Conservation (phyloP, 352 stramenopile genomes). For the Albugo candida region DNA sequence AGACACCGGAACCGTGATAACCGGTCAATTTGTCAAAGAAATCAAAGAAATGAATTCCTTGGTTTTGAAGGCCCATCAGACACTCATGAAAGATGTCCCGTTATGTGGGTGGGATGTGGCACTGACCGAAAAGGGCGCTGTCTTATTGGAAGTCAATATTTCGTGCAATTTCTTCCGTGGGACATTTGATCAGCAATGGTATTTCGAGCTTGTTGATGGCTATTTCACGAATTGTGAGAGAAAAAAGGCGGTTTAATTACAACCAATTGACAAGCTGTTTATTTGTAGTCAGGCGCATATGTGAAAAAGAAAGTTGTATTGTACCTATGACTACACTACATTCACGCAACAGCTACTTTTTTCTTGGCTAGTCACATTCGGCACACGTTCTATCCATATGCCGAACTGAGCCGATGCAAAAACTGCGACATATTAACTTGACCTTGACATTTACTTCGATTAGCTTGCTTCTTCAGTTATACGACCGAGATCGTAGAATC, state of each 20-base stretch:
- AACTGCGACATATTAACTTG: no score
- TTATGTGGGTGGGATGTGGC: constrained; percentile 87
- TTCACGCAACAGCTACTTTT: no score
- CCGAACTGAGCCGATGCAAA: no score
- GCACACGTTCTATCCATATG: no score
- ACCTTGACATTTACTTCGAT: no score
- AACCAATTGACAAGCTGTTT: no score
- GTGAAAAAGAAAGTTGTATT: no score
- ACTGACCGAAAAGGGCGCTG: constrained; percentile 77
- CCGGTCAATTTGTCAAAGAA: constrained; percentile 75
- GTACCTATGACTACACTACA: no score
- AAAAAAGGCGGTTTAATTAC: no score
- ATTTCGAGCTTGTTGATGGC: constrained; percentile 74
- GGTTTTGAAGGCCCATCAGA: constrained; percentile 69
- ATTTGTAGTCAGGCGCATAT: no score
- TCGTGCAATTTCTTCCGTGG: constrained; percentile 92
- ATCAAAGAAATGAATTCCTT: constrained; percentile 74
- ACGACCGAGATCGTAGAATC: constrained; percentile 33
- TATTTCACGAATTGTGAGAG: constrained; percentile 27
- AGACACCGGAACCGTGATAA: constrained; percentile 73
- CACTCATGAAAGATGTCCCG: constrained; percentile 84
- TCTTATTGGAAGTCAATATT: constrained; percentile 83
- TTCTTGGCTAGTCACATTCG: no score
- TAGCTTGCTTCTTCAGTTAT: constrained; percentile 25
- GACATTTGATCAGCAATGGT: constrained; percentile 73